Evolutionary conservation across 257 asterid genomes (phyloP).

Genomic region (Cynanchum wilfordii): DNA sequence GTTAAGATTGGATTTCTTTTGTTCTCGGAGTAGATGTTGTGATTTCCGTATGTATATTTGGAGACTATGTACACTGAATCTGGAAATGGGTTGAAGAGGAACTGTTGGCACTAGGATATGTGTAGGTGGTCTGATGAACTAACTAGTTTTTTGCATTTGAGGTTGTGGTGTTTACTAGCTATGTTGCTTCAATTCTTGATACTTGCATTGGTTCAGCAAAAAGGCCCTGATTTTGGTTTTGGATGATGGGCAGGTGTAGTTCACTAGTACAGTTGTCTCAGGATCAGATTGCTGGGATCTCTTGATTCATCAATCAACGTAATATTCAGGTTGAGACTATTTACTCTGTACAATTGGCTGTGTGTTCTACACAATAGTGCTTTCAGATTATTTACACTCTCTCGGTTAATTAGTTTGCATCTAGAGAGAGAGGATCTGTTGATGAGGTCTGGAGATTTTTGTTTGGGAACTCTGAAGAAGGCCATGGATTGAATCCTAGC

Average conservation of each 20-base stretch:
- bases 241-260: constrained; percentile 41
- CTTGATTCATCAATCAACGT: constrained; percentile 18
- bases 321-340: constrained; percentile 25
- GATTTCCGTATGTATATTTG: constrained; percentile 21
- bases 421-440: constrained; percentile 14
- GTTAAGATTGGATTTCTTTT: constrained; percentile 1
- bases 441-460: constrained; percentile 6
- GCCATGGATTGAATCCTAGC: constrained; percentile 18
- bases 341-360: constrained; percentile 6
- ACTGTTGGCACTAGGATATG: constrained; percentile 15
- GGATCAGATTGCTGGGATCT: constrained; percentile 27
- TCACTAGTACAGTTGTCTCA: constrained; percentile 31
- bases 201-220: constrained; percentile 17
- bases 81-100: constrained; percentile 11
- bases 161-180: constrained; percentile 23
- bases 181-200: constrained; percentile 21
- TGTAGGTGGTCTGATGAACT: constrained; percentile 22
- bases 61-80: constrained; percentile 14
- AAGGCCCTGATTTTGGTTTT: constrained; percentile 34
- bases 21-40: constrained; percentile 11
- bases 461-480: constrained; percentile 14
- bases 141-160: constrained; percentile 19
- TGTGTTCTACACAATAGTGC: background rate
- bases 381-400: background rate
- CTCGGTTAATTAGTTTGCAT: constrained; percentile 13